phyloP scores from a whole-genome alignment of 1,139 yeast genomes.

The Geotrichum fermentans region DNA sequence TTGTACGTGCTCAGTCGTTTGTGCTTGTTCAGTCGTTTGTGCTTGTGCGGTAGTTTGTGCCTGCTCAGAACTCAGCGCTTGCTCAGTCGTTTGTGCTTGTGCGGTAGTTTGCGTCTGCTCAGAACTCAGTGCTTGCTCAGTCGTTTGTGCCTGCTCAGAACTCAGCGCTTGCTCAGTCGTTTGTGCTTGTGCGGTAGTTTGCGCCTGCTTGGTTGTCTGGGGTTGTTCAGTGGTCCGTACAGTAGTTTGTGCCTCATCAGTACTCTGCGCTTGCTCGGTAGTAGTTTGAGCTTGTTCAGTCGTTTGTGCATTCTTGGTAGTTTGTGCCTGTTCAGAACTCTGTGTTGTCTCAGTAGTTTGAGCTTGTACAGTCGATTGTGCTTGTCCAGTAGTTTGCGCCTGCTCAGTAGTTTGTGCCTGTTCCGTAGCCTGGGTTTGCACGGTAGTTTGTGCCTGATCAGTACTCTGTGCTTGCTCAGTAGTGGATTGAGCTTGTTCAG shows the following conservation, averaged over 20 bases:
- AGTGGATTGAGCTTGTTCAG: background rate
- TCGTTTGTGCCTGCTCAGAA: too few species aligned
- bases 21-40: background rate
- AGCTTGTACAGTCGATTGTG: too few species aligned
- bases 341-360: too few species aligned
- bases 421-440: too few species aligned
- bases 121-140: too few species aligned
- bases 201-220: background rate
- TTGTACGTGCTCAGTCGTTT: background rate
- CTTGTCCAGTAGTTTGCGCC: too few species aligned
- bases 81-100: background rate
- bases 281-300: too few species aligned
- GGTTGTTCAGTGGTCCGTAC: slow-evolving; percentile 1
- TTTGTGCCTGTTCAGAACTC: background rate
- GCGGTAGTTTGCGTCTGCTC: background rate
- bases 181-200: too few species aligned
- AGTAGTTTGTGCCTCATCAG: background rate
- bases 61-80: background rate
- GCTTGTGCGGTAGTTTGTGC: too few species aligned
- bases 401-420: too few species aligned
- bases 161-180: too few species aligned
- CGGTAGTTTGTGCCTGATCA: background rate
- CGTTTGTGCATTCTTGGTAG: background rate
- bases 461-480: background rate
- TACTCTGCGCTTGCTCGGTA: background rate